Evolutionary conservation across 441 rosid genomes (phyloP).

Genomic region (Euphorbia celastroides): DNA sequence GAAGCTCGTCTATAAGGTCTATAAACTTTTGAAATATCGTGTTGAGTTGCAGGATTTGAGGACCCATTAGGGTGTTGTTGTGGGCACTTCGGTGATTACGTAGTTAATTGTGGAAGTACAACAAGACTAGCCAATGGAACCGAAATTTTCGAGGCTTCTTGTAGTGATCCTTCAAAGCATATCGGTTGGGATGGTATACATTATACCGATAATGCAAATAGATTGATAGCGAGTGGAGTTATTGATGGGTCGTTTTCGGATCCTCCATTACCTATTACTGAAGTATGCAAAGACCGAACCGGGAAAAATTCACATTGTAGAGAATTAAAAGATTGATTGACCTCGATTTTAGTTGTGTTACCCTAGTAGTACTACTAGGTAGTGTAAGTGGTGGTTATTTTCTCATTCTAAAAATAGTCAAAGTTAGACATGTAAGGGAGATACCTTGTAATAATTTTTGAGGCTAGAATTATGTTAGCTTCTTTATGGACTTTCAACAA

Average conservation of each 20-base stretch:
- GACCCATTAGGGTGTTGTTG: slow-evolving; percentile 28
- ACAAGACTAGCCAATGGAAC: slow-evolving; percentile 25
- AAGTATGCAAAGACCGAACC: not conserved
- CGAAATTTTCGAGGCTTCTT: slow-evolving; percentile 17
- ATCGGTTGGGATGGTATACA: slow-evolving; percentile 37
- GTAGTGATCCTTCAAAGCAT: slow-evolving; percentile 26
- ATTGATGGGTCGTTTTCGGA: no score
- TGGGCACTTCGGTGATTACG: slow-evolving; percentile 22
- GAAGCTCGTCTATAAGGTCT: no score
- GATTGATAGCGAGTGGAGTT: slow-evolving; percentile 11
- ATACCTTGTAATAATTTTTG: no score
- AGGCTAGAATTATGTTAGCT: no score
- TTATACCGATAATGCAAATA: slow-evolving; percentile 33
- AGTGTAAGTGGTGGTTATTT: no score
- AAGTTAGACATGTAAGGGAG: no score
- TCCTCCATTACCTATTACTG: no score
- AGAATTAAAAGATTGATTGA: no score
- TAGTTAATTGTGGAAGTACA: not conserved
- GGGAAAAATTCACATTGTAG: not conserved
- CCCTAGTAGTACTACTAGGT: no score
- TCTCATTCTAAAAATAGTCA: no score
- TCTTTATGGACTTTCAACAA: no score
- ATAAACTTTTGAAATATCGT: not conserved
- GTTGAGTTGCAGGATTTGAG: slow-evolving; percentile 24
- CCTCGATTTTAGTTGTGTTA: no score